Evolutionary conservation across 208 protist species (phyloP), one percentile per base, ranked within the genome.

Genomic region (Leishmania major): DNA sequence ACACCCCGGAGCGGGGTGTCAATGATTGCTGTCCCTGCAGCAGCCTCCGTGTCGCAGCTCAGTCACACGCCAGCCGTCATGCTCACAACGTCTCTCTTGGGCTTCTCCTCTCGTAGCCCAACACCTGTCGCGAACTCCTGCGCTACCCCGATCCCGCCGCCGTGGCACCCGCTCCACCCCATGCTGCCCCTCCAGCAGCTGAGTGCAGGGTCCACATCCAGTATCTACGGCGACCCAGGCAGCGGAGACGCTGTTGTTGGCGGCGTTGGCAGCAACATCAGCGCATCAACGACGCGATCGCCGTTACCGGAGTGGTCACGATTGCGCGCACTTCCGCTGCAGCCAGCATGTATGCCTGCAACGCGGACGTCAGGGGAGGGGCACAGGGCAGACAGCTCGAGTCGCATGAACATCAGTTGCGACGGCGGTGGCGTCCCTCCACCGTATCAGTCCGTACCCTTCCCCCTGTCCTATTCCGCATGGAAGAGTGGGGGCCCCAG

Each of bases 41-140:
- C 73, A 25, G 51, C 25, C 73, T 28, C 35, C 22, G 49, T 77
- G 37, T 69, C 55, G 15, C 75, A 53, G n/a, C 51, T 78, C 31
- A 62, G 22, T 28, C 17, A n/a, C 75, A 66, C 59, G 22, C 75
- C 75, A 25, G 31, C 37, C 25, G 2, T 31, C 15, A 43, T n/a
- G 59, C 75, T 43, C 37, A 49, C 55, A 13, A 35, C 43, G 75
- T n/a, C 57, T 35, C 40, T 78, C 49, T 31, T 47, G 31, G 35
- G 35, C 3, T 78, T 67, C 40, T 22, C 55, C 37, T 78, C 75
- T 64, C 75, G 55, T 49, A 60, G 75, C 31, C 37, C 75, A 45
- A 69, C 75, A 40, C 75, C 75, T n/a, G 49, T 78, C 31, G 5
- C 31, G 31, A 78, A 45, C 75, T 25, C 59, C 47, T 35, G 37